These are phyloP conservation scores for Mesembryanthemum crystallinum DNA, from an alignment of 148 eudicot species.

Conservation along the genomic window DNA sequence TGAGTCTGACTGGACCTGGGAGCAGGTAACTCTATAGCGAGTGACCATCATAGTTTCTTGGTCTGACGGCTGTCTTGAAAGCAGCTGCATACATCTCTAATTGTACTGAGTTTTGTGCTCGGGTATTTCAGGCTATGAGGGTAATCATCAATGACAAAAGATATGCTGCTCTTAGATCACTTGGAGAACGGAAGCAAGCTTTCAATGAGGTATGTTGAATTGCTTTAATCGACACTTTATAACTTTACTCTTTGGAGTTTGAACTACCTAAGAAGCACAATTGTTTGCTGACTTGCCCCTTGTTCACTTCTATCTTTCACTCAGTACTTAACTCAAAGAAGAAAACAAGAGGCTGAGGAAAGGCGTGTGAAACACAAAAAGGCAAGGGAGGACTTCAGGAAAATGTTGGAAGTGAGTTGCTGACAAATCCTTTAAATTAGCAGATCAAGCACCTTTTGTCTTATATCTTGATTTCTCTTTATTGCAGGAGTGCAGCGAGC, in stretches of 20 bases:
- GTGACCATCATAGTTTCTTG: slow-evolving; percentile 3
- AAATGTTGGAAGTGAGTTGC: slow-evolving; percentile 77
- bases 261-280: neutral
- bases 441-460: slow-evolving; percentile 4
- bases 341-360: slow-evolving; percentile 85
- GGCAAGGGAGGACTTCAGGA: slow-evolving; percentile 75
- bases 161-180: slow-evolving; percentile 79
- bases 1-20: slow-evolving; percentile 97
- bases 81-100: neutral
- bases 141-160: slow-evolving; percentile 84
- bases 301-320: slow-evolving; percentile 14
- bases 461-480: slow-evolving; percentile 15
- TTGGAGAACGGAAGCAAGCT: slow-evolving; percentile 88
- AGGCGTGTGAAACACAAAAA: slow-evolving; percentile 79
- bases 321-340: slow-evolving; percentile 69
- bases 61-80: neutral
- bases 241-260: neutral
- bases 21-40: slow-evolving; percentile 53
- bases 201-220: slow-evolving; percentile 66
- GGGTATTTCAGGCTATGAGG: slow-evolving; percentile 70
- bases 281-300: slow-evolving; percentile 13
- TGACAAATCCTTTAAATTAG: slow-evolving; percentile 9
- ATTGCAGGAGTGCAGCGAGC: slow-evolving; percentile 72
- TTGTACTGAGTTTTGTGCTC: slow-evolving; percentile 20
- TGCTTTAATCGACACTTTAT: too few relatives aligned